Base-by-base conservation (phyloP, 345 rosid genomes). In the Eucalyptus melliodora region DNA sequence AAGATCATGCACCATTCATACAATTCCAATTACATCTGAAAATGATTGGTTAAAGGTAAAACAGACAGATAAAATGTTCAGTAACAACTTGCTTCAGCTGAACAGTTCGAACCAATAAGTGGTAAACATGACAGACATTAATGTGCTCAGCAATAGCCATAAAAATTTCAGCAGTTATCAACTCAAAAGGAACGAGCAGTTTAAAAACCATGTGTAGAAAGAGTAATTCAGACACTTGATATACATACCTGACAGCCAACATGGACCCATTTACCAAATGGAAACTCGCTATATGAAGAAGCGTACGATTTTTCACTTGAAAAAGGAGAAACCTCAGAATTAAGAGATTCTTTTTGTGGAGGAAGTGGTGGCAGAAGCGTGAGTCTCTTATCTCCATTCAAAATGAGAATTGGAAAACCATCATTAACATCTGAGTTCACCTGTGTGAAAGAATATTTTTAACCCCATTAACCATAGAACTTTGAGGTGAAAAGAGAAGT, bases 191-290 rank as follows among this genome's bases (percentile, higher is more conserved):
- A 53, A 31, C 42, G 8, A 53, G 55, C 65, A 53, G 65, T 13
- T 26, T 31, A 50, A 44, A 45, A 47, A 23, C 42, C 40, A 5
- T 45, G 87, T n/a, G 16, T 21, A 86, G 34, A 86, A 50, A 86
- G 45, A 14, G 67, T 19, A 34, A 50, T 86, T 44, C 62, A 51
- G 62, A 53, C 30, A 86, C 10, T 86, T 31, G 30, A 31, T 31
- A 53, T 19, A 53, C 67, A 88, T 89, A 95, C 98, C 97, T 95
- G 95, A 51, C 96, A 97, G 85, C 95, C 96, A 86, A 97, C 95
- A 92, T 96, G 98, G 80, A 95, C 90, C 97, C 98, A 96, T 91
- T 92, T 93, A 87, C 92, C 95, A 88, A 93, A 91, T 67, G 96
- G 95, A 87, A 94, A 92, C 91, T 92, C 95, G 87, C 60, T 53